These are phyloP conservation scores for Xylaria sp. DNA, from an alignment of 2,329 filamentous ascomycete species.

Conservation along the genomic window DNA sequence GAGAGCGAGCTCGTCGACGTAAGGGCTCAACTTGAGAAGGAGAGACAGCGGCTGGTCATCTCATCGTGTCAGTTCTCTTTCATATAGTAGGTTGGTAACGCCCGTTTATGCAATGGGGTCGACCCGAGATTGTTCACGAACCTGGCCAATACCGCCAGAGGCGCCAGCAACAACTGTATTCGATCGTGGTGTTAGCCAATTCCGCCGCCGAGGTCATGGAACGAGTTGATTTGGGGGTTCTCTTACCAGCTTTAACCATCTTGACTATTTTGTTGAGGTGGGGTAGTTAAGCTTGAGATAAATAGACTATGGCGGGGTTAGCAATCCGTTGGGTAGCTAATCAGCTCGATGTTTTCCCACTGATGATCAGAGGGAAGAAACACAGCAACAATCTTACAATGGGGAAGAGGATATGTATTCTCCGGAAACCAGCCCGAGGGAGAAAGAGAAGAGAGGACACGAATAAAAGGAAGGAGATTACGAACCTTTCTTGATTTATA, in stretches of 20 bases:
- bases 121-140: constrained; percentile 55
- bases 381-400: not conserved
- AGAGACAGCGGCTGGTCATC: constrained; percentile 85
- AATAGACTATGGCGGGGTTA: constrained; percentile 33
- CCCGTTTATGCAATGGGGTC: not conserved
- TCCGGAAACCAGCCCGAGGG: not conserved
- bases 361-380: not conserved
- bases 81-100: not conserved
- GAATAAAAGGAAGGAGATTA: constrained; percentile 1
- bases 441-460: not conserved
- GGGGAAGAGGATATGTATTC: not conserved
- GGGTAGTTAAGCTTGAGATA: constrained; percentile 37
- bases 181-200: constrained; percentile 18
- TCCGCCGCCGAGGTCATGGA: not conserved
- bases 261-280: constrained; percentile 46
- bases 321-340: constrained; percentile 13
- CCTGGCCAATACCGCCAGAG: constrained; percentile 98
- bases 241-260: constrained; percentile 72
- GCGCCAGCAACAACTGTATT: constrained; percentile 87
- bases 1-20: constrained; percentile 91
- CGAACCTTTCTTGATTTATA: constrained; percentile 30
- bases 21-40: constrained; percentile 89
- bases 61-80: constrained; percentile 37
- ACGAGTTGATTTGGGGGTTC: not conserved
- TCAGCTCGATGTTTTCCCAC: not conserved